phyloP scores from a whole-genome alignment of 2,329 filamentous ascomycete genomes.

The Penicillium sp. region DNA sequence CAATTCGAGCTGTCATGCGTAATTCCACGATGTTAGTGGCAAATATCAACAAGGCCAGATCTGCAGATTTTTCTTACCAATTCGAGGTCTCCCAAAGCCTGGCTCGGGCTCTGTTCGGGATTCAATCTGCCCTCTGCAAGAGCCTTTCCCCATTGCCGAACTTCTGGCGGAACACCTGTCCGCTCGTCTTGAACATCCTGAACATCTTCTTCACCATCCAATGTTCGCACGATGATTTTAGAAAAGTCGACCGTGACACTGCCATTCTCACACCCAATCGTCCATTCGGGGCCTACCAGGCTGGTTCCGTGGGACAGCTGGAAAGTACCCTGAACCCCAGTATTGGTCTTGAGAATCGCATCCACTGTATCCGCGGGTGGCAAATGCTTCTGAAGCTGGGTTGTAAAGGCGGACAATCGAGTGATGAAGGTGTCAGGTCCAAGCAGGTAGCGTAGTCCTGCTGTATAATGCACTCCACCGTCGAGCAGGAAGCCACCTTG shows the following conservation, averaged over 20 bases:
- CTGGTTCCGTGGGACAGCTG: slow-evolving; percentile 57
- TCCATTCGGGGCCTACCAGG: slow-evolving; percentile 9
- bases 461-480: slow-evolving; percentile 73
- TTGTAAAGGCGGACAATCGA: slow-evolving; percentile 59
- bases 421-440: slow-evolving; percentile 51
- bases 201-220: slow-evolving; percentile 11
- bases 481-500: slow-evolving; percentile 79
- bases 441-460: slow-evolving; percentile 61
- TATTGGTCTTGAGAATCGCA: slow-evolving; percentile 58
- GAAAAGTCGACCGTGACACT: slow-evolving; percentile 22
- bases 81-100: slow-evolving; percentile 24
- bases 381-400: slow-evolving; percentile 59
- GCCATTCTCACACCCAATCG: slow-evolving; percentile 47
- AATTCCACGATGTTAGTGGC: background rate
- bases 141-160: slow-evolving; percentile 16
- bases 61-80: slow-evolving; percentile 8
- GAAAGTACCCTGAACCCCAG: slow-evolving; percentile 61
- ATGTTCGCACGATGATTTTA: slow-evolving; percentile 8
- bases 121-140: slow-evolving; percentile 9
- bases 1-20: slow-evolving; percentile 3
- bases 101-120: slow-evolving; percentile 18
- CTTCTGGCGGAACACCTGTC: slow-evolving; percentile 14
- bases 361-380: slow-evolving; percentile 69
- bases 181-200: slow-evolving; percentile 6
- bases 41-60: background rate